A percentile compares a stretch with the other conserved stretches of the same genome.
phyloP scores from a whole-genome alignment of 305 asterid species.

The Fraxinus velutina region DNA sequence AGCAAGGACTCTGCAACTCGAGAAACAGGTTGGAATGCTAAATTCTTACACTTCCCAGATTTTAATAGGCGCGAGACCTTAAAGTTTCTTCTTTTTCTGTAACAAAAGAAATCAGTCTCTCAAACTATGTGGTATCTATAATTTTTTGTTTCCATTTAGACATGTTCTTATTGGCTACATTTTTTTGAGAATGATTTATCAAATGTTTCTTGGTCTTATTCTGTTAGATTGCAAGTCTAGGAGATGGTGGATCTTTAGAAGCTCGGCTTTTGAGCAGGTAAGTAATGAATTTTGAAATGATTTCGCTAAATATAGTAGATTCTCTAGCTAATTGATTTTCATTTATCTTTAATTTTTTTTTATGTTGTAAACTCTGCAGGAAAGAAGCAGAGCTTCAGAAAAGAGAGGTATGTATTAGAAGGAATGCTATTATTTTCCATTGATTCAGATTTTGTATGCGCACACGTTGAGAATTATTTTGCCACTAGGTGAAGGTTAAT shows the following conservation, averaged over 20 bases:
- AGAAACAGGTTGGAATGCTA: slow-evolving; percentile 57
- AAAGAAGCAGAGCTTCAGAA: slow-evolving; percentile 90
- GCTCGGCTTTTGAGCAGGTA: slow-evolving; percentile 91
- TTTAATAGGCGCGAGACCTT: background rate
- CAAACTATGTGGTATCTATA: background rate
- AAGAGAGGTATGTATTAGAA: slow-evolving; percentile 61
- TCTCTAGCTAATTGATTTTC: slow-evolving; percentile 20
- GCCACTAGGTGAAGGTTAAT: background rate
- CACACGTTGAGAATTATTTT: background rate
- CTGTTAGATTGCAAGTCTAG: slow-evolving; percentile 75
- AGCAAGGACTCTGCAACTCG: slow-evolving; percentile 84
- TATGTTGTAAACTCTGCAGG: slow-evolving; percentile 39
- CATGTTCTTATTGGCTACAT: background rate
- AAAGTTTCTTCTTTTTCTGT: background rate
- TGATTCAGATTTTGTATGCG: slow-evolving; percentile 8
- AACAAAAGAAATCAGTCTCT: background rate
- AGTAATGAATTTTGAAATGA: slow-evolving; percentile 22
- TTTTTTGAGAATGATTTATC: slow-evolving; percentile 2
- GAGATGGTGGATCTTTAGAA: slow-evolving; percentile 89
- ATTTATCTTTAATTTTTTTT: background rate
- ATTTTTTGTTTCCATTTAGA: background rate
- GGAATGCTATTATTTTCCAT: slow-evolving; percentile 11
- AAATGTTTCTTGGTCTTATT: slow-evolving; percentile 4
- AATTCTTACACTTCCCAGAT: background rate
- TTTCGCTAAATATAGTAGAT: slow-evolving; percentile 7